Evolutionary conservation across 257 asterid genomes (phyloP).

Genomic region (Plantago elongata): DNA sequence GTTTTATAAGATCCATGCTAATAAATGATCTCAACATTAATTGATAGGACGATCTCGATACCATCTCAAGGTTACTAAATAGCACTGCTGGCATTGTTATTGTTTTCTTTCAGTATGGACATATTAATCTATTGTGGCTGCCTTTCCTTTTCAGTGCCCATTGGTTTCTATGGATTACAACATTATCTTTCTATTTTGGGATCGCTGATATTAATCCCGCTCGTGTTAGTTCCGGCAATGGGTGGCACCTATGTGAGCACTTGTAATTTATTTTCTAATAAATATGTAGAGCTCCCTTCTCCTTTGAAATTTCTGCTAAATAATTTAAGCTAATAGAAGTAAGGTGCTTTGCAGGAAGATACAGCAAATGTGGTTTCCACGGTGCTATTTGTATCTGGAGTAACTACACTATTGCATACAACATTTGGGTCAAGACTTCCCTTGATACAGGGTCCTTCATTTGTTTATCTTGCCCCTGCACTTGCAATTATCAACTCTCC

Average conservation of each 20-base stretch:
- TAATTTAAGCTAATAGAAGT: conserved; percentile 22
- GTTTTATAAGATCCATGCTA: neutral
- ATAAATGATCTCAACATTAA: neutral
- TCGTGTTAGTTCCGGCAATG: conserved; percentile 99
- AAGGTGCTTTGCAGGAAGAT: conserved; percentile 63
- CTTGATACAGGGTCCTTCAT: conserved; percentile 96
- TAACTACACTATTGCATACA: conserved; percentile 78
- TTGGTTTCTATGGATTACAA: conserved; percentile 89
- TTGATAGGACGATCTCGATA: conserved; percentile 9
- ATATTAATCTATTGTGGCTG: conserved; percentile 8
- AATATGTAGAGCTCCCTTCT: neutral
- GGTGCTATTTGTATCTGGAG: conserved; percentile 83
- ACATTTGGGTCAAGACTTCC: conserved; percentile 97
- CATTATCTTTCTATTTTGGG: conserved; percentile 94
- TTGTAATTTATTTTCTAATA: conserved; percentile 31
- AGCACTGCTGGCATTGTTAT: neutral
- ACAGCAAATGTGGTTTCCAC: conserved; percentile 88
- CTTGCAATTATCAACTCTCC: conserved; percentile 91
- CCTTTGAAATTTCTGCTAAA: neutral
- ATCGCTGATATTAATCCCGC: conserved; percentile 86
- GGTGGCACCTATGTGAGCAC: conserved; percentile 96
- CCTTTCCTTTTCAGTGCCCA: conserved; percentile 70
- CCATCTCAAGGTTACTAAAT: conserved; percentile 6
- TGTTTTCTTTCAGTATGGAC: neutral
- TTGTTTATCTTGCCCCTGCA: conserved; percentile 94